A percentile compares a stretch with the other conserved stretches of the same genome.
Evolutionary conservation across 495 filamentous ascomycete species (phyloP).

Genomic region (Chaetomium fimeti): DNA sequence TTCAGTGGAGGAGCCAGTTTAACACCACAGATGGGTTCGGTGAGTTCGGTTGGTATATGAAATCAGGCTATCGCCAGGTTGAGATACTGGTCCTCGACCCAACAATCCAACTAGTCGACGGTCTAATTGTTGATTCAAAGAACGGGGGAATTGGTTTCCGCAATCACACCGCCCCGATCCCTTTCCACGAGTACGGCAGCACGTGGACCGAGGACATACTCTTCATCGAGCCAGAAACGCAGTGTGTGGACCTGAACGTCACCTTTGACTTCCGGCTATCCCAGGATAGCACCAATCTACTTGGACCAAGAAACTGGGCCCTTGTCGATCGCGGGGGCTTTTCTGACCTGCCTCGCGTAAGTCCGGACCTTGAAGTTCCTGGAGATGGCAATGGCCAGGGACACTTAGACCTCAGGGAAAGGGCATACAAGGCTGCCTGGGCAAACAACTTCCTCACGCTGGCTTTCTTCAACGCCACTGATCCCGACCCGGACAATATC

Average conservation of each 20-base stretch:
- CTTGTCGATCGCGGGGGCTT: slow-evolving; percentile 48
- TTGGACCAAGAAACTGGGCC: slow-evolving; percentile 20
- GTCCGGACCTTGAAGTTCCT: slow-evolving; percentile 23
- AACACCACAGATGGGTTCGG: slow-evolving; percentile 7
- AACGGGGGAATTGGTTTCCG: slow-evolving; percentile 48
- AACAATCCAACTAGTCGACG: slow-evolving; percentile 41
- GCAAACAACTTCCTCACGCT: slow-evolving; percentile 37
- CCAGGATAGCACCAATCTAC: background rate
- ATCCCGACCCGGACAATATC: background rate
- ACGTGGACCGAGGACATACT: slow-evolving; percentile 47
- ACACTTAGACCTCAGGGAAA: slow-evolving; percentile 31
- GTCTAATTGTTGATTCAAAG: slow-evolving; percentile 45
- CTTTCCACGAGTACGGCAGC: slow-evolving; percentile 29
- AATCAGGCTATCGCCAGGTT: slow-evolving; percentile 8
- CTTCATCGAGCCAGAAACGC: slow-evolving; percentile 47
- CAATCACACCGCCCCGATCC: slow-evolving; percentile 44
- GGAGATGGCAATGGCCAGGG: slow-evolving; percentile 26
- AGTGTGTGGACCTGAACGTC: slow-evolving; percentile 47
- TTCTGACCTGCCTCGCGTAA: slow-evolving; percentile 30
- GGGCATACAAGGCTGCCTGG: slow-evolving; percentile 48
- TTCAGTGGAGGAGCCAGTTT: slow-evolving; percentile 39
- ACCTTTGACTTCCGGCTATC: slow-evolving; percentile 40
- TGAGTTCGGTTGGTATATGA: slow-evolving; percentile 22
- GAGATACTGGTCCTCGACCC: slow-evolving; percentile 27
- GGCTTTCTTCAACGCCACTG: slow-evolving; percentile 27